Evolutionary conservation across 371 early-diverging fungal genomes (phyloP), one percentile per base, ranked within the genome.

Genomic region (Coemansia sp.): DNA sequence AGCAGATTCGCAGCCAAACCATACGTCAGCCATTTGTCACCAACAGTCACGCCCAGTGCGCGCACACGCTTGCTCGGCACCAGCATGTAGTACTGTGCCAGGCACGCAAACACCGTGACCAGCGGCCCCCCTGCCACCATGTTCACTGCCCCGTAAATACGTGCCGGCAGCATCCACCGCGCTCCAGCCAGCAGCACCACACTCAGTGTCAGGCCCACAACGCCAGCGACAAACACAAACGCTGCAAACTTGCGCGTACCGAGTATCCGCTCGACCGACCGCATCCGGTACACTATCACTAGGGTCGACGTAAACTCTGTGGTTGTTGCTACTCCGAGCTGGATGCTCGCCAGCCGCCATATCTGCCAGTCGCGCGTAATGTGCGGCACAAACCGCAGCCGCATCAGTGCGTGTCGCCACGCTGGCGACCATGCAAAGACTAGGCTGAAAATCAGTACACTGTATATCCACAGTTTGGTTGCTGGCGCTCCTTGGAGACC

Each of bases 201-300:
- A 6, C 20, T 7, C 16, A 71, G 30, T 25, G 64, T 30, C 37
- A 63, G 74, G 12, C 64, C 67, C 3, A 77, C 68, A 9, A 75
- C 5, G 23, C 61, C 33, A 11, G 21, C 39, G 9, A 56, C 62
- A 18, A 64, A 65, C 7, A 78, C 20, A 40, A 70, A 62, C 16
- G 75, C 40, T 9, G 61, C 65, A n/a, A 62, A 78, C 21, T 52
- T 66, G 18, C 67, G 65, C 1, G 71, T 59, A 1, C 79, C 79
- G 9, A 77, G 40, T 7, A 66, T 12, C 23, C 78, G 64, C 63
- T 78, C 79, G 1, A 78, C 40, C 2, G 50, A n/a, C 14, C 79
- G 68, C 42, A 67, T 42, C 21, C 64, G 67, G 64, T 70, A 78
- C 7, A 75, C 3, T 9, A 75, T 33, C 12, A 51, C 28, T 8